These are phyloP conservation scores for Coriolopsis trogii DNA, from an alignment of 1,284 basidiomycete species.

Conservation along the genomic window DNA sequence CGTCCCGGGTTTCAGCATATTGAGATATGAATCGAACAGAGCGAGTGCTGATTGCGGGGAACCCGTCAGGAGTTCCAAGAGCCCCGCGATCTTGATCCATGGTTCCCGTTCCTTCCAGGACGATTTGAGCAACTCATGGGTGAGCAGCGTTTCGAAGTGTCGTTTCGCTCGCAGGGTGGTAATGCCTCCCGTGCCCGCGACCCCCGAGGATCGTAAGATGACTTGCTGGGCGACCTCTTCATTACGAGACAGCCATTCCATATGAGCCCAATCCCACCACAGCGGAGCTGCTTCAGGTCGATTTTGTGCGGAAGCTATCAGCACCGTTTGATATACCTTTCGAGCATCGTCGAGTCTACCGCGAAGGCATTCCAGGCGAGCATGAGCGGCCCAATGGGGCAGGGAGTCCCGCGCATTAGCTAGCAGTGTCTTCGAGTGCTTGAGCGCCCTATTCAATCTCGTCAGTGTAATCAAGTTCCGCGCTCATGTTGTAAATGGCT, in stretches of 20 bases:
- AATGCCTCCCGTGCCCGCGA: constrained; percentile 54
- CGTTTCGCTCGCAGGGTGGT: constrained; percentile 61
- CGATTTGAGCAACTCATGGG: constrained; percentile 20
- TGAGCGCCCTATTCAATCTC: constrained; percentile 57
- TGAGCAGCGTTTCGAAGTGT: constrained; percentile 51
- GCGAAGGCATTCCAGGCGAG: constrained; percentile 75
- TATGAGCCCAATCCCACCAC: constrained; percentile 90
- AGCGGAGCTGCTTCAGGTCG: constrained; percentile 49
- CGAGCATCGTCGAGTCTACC: constrained; percentile 75
- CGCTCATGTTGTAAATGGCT: too few relatives aligned
- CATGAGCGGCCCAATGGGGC: constrained; percentile 81
- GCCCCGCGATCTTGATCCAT: constrained; percentile 64
- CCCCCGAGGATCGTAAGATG: constrained; percentile 54
- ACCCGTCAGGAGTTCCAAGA: constrained; percentile 64
- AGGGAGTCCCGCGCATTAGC: constrained; percentile 67
- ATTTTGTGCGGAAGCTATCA: constrained; percentile 44
- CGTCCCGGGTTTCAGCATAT: constrained; percentile 28
- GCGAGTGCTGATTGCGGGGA: constrained; percentile 45
- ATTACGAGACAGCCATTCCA: constrained; percentile 78
- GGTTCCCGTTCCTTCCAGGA: constrained; percentile 59
- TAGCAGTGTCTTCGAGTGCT: constrained; percentile 74
- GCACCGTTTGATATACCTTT: constrained; percentile 79
- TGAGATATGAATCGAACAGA: constrained; percentile 51
- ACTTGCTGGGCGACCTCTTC: constrained; percentile 53
- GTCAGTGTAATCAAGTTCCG: constrained; percentile 14